phyloP scores from a whole-genome alignment of 768 basidiomycete species.

The Cyclocybe aegerita region DNA sequence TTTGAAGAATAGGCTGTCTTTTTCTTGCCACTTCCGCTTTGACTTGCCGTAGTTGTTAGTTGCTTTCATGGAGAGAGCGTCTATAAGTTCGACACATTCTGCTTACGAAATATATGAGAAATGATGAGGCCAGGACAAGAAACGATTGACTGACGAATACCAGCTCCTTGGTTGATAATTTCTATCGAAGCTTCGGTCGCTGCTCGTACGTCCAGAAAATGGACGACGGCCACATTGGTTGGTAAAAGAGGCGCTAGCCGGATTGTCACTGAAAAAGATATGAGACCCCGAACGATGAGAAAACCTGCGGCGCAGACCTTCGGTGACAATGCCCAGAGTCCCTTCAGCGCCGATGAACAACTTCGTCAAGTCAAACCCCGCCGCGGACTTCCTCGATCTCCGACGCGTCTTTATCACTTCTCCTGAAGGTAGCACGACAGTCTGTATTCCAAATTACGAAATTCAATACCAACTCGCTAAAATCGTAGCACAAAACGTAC shows the following conservation, averaged over 20 bases:
- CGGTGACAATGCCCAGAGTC: constrained; percentile 85
- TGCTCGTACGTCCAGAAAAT: constrained; percentile 70
- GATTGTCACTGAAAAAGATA: constrained; percentile 58
- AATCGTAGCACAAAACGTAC: constrained; percentile 32
- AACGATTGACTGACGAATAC: constrained; percentile 56
- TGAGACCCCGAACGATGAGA: neutral
- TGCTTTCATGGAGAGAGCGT: constrained; percentile 65
- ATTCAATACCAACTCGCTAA: neutral
- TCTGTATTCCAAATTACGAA: constrained; percentile 40
- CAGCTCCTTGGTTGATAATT: constrained; percentile 66
- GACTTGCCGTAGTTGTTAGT: constrained; percentile 55
- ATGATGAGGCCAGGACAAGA: neutral
- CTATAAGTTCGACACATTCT: constrained; percentile 85
- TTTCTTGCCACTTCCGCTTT: constrained; percentile 52
- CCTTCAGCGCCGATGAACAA: constrained; percentile 80
- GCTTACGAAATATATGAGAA: neutral
- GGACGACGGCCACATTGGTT: constrained; percentile 77
- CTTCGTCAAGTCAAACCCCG: constrained; percentile 83
- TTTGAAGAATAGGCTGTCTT: constrained; percentile 83
- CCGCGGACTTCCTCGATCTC: constrained; percentile 77
- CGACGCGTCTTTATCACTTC: constrained; percentile 89
- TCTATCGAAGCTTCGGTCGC: constrained; percentile 76
- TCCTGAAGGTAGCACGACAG: constrained; percentile 84
- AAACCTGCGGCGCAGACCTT: constrained; percentile 42
- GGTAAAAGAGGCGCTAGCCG: constrained; percentile 78